A percentile compares a stretch with the other conserved stretches of the same genome.
phyloP scores from a whole-genome alignment of 2,329 filamentous ascomycete genomes.

The Trichoderma breve region DNA sequence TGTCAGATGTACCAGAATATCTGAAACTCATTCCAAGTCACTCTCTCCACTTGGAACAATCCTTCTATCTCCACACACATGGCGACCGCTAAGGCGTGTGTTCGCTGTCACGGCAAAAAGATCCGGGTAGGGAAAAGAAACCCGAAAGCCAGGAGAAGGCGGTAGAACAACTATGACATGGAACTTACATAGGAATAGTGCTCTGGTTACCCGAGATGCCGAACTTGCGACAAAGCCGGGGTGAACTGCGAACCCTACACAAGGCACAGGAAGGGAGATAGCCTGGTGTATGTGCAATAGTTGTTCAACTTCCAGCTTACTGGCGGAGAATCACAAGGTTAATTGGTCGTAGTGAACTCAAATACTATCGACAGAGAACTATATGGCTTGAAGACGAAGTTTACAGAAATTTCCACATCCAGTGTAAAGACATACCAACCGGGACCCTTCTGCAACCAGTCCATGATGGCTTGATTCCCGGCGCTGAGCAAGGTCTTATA shows the following conservation, averaged over 20 bases:
- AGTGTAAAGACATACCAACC: background rate
- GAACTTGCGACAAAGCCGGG: background rate
- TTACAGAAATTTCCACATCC: background rate
- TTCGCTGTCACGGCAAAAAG: background rate
- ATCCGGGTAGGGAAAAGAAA: background rate
- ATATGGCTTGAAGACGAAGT: background rate
- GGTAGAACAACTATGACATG: background rate
- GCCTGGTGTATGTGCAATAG: background rate
- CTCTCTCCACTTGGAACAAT: background rate
- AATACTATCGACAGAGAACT: background rate
- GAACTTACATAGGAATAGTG: background rate
- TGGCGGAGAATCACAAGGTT: background rate
- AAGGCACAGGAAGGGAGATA: background rate
- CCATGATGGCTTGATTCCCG: background rate
- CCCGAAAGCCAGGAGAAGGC: background rate
- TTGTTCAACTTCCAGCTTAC: background rate
- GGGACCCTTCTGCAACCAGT: background rate
- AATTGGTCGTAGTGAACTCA: background rate
- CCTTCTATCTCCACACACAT: background rate
- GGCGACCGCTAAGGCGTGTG: background rate
- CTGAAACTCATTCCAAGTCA: background rate
- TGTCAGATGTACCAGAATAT: background rate
- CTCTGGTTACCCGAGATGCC: background rate
- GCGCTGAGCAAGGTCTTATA: background rate
- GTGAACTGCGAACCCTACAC: background rate